Conservation (phyloP, 1,139 yeast genomes). For the Magnusiomyces sp. region DNA sequence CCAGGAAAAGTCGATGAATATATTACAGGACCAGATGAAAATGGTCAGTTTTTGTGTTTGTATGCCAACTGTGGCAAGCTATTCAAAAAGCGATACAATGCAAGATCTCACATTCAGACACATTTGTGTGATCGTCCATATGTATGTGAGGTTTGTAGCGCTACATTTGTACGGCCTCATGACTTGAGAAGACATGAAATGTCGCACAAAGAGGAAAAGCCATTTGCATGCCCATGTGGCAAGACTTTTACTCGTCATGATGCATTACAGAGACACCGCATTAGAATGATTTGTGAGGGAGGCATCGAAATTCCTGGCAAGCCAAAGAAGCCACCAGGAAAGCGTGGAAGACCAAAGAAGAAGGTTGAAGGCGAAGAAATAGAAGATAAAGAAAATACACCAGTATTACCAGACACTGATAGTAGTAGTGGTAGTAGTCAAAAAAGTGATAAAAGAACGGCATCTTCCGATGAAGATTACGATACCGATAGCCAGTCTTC, state of each 20-base stretch:
- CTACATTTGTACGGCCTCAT: constrained; percentile 80
- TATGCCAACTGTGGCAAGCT: constrained; percentile 74
- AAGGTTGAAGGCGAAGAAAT: constrained; percentile 6
- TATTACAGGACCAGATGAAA: constrained; percentile 70
- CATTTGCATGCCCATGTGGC: constrained; percentile 80
- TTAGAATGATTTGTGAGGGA: constrained; percentile 70
- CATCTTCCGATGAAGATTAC: no score
- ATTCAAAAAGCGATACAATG: constrained; percentile 84
- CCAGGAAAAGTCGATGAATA: constrained; percentile 84
- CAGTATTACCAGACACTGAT: no score
- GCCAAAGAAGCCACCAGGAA: constrained; percentile 24
- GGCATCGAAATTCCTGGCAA: constrained; percentile 41
- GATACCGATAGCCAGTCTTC: no score
- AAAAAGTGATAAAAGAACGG: no score
- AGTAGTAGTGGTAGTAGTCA: no score
- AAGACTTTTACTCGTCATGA: constrained; percentile 85
- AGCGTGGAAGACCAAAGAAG: neutral
- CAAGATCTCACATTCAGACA: constrained; percentile 95
- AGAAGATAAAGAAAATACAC: constrained; percentile 5
- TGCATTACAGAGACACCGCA: constrained; percentile 75
- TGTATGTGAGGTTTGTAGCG: constrained; percentile 47
- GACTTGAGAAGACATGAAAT: constrained; percentile 86
- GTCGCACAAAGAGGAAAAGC: constrained; percentile 66
- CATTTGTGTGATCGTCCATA: constrained; percentile 92
- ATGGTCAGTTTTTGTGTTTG: constrained; percentile 57